These are phyloP conservation scores for Phytophthora tubulina DNA, from an alignment of 352 stramenopile species.

Conservation along the genomic window DNA sequence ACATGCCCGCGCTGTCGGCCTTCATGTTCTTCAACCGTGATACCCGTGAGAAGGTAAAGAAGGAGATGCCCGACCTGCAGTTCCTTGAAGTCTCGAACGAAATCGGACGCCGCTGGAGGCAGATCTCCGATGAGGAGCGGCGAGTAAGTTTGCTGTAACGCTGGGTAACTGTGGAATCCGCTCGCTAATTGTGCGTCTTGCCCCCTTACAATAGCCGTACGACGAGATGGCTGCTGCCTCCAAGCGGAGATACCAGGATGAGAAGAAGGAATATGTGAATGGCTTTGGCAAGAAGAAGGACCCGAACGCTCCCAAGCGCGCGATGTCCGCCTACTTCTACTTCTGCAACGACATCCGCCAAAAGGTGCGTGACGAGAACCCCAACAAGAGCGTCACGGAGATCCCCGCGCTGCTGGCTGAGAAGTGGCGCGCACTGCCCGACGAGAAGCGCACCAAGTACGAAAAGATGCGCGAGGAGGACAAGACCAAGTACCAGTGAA, in stretches of 20 bases:
- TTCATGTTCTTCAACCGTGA: conserved; percentile 94
- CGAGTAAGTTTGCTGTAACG: conserved; percentile 40
- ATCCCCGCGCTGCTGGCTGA: conserved; percentile 86
- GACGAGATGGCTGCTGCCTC: conserved; percentile 85
- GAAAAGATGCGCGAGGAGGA: conserved; percentile 77
- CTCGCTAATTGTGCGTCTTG: conserved; percentile 4
- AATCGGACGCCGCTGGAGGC: conserved; percentile 88
- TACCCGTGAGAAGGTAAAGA: conserved; percentile 91
- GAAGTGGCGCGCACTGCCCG: conserved; percentile 90
- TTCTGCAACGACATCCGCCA: conserved; percentile 95
- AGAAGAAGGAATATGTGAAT: conserved; percentile 91
- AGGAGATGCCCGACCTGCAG: conserved; percentile 85
- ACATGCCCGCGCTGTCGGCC: conserved; percentile 89
- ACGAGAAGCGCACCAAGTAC: conserved; percentile 81
- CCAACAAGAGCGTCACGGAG: conserved; percentile 95
- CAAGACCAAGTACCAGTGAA: conserved; percentile 87
- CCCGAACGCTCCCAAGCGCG: conserved; percentile 94
- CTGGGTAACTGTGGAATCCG: conserved; percentile 4
- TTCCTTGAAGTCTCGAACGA: conserved; percentile 90
- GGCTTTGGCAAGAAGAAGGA: conserved; percentile 91
- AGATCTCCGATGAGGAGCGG: conserved; percentile 71
- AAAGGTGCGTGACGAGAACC: conserved; percentile 93
- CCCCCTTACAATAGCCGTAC: conserved; percentile 63
- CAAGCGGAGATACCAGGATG: conserved; percentile 89
- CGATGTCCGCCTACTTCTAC: conserved; percentile 95